Evolutionary conservation across 108 stramenopile genomes (phyloP), one percentile per base, ranked within the genome.

Genomic region (Epipyxis sp.): DNA sequence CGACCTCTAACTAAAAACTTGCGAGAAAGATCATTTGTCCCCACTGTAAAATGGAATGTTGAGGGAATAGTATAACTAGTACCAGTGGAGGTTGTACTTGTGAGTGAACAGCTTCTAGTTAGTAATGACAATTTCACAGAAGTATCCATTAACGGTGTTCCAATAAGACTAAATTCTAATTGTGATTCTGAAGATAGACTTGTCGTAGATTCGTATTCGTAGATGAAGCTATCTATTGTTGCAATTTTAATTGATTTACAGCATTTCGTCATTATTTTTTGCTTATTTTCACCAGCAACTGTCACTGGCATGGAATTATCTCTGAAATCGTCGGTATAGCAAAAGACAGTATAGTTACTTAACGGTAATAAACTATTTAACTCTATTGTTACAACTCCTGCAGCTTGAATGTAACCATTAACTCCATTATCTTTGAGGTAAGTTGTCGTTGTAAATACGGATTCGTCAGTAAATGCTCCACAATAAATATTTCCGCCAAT

Each of bases 271-370:
- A 10, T 3, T 3, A 65, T 32, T 32, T 6, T 32, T 3, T 16
- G 20, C 20, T 37, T 29, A 13, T 3, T 29, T 35, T 16, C 61
- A 3, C 20, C 30, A 6, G 34, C 34, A 10, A 6, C 35, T 6
- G 20, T 29, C 61, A 65, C 20, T 6, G 61, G 61, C 61, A 65
- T 65, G 3, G 35, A 3, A 37, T 65, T 16, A 29, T 32, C 30
- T 10, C 61, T 65, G 61, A 65, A 65, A 32, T 65, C 61, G 30
- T 29, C 61, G 3, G 61, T 65, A 32, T 37, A 29, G 25, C 61
- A 65, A 37, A 65, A 65, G 34, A 65, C 61, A 37, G 25, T 32
- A 32, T 65, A 65, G 25, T 65, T 65, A 29, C 34, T 37, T 29
- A 32, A 65, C 10, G 61, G 61, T 32, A 3, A 13, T 25, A 35